These are phyloP conservation scores for Canavalia ensiformis DNA, from an alignment of 306 rosid genomes.

Conservation along the genomic window DNA sequence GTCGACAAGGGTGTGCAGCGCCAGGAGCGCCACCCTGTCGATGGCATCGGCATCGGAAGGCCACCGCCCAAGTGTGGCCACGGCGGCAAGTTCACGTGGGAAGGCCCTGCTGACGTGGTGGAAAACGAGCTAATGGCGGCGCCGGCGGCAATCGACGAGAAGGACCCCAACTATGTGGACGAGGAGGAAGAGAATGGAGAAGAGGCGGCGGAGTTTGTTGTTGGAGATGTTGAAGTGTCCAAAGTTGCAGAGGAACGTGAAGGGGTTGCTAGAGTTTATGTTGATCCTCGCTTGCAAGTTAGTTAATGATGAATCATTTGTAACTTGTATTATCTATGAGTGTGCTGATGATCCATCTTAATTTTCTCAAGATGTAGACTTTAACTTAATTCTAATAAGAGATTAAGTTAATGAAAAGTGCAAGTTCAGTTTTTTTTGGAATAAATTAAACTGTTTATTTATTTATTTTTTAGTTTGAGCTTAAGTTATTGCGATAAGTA, in stretches of 20 bases:
- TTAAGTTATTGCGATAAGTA: too few relatives aligned
- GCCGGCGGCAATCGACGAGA: slow-evolving; percentile 76
- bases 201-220: slow-evolving; percentile 51
- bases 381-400: too few relatives aligned
- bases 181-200: slow-evolving; percentile 60
- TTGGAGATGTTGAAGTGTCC: slow-evolving; percentile 70
- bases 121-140: slow-evolving; percentile 56
- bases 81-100: slow-evolving; percentile 94
- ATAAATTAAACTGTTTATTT: too few relatives aligned
- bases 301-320: neutral
- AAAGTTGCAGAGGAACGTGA: slow-evolving; percentile 54
- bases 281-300: slow-evolving; percentile 66
- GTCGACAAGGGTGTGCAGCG: slow-evolving; percentile 70
- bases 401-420: too few relatives aligned
- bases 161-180: slow-evolving; percentile 84
- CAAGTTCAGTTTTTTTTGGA: too few relatives aligned
- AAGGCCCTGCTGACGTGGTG: slow-evolving; percentile 64
- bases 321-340: neutral
- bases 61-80: slow-evolving; percentile 77
- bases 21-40: slow-evolving; percentile 75
- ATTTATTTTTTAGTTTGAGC: too few relatives aligned
- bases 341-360: too few relatives aligned
- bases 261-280: slow-evolving; percentile 74
- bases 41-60: slow-evolving; percentile 57
- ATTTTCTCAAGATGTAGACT: too few relatives aligned